These are phyloP conservation scores for Tolypocladium tropicale DNA, from an alignment of 2,329 filamentous ascomycete genomes.

Conservation along the genomic window DNA sequence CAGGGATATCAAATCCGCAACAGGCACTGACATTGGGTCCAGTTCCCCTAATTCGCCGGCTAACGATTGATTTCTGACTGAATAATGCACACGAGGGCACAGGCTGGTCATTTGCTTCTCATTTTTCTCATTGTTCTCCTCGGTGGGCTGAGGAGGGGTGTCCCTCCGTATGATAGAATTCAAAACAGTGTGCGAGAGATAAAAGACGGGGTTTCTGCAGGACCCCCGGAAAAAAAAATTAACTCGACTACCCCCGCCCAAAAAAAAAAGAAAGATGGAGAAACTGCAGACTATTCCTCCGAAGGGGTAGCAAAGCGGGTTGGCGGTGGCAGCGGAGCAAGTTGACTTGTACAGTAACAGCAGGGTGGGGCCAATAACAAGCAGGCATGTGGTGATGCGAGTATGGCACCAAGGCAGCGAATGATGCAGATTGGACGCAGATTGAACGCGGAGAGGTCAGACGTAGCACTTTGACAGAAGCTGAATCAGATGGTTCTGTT, in stretches of 20 bases:
- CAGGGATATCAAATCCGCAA: background rate
- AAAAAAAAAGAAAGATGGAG: background rate
- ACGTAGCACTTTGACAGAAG: background rate
- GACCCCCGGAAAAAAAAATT: background rate
- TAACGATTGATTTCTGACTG: conserved; percentile 26
- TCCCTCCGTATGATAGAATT: conserved; percentile 1
- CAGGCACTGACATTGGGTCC: background rate
- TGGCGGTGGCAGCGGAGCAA: background rate
- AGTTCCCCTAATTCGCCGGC: conserved; percentile 34
- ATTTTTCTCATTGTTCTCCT: conserved; percentile 7
- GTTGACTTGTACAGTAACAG: background rate
- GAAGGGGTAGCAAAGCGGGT: background rate
- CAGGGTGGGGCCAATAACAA: background rate
- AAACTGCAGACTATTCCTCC: background rate
- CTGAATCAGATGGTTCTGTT: background rate
- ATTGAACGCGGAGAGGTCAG: conserved; percentile 1
- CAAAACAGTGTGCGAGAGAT: conserved; percentile 1
- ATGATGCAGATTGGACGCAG: conserved; percentile 3
- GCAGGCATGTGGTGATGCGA: background rate
- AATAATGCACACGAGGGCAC: conserved; percentile 23
- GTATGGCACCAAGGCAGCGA: background rate
- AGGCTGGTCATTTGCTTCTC: conserved; percentile 17
- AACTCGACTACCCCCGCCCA: background rate
- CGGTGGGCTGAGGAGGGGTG: background rate
- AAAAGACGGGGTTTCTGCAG: background rate